Conservation (phyloP, 352 stramenopile genomes). For the Phytopythium cucurbitacearum region DNA sequence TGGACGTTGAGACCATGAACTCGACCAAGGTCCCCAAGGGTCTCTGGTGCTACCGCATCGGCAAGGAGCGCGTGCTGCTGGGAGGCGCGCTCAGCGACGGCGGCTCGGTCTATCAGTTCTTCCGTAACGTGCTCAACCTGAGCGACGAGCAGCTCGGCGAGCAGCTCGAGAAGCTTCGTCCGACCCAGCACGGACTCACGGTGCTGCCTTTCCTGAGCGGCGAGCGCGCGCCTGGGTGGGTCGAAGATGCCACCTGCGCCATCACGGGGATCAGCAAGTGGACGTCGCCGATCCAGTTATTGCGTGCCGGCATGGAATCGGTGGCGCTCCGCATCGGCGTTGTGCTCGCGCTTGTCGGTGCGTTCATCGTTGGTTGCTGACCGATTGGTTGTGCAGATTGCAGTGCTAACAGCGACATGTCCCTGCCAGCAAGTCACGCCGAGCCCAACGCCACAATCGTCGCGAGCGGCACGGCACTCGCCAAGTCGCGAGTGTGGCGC, state of each 20-base stretch:
- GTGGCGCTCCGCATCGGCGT: slow-evolving; percentile 87
- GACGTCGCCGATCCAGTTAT: slow-evolving; percentile 84
- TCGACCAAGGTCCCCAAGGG: slow-evolving; percentile 77
- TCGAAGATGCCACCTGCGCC: slow-evolving; percentile 84
- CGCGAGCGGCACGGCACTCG: slow-evolving; percentile 78
- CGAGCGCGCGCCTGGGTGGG: slow-evolving; percentile 92
- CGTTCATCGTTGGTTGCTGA: slow-evolving; percentile 1
- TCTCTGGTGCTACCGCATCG: slow-evolving; percentile 94
- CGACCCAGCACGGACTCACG: slow-evolving; percentile 68
- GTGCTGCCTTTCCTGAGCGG: slow-evolving; percentile 92
- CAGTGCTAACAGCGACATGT: not conserved
- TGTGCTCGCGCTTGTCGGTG: slow-evolving; percentile 82
- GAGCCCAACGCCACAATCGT: slow-evolving; percentile 52
- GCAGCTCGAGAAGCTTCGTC: slow-evolving; percentile 27
- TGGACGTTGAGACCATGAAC: slow-evolving; percentile 45
- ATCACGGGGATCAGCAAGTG: slow-evolving; percentile 91
- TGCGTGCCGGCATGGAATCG: slow-evolving; percentile 89
- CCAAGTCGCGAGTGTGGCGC: slow-evolving; percentile 75
- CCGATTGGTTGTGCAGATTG: slow-evolving; percentile 1
- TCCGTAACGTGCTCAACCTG: slow-evolving; percentile 66
- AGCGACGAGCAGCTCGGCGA: slow-evolving; percentile 36
- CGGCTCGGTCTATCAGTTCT: slow-evolving; percentile 94
- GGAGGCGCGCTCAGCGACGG: slow-evolving; percentile 95
- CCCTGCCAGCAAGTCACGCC: slow-evolving; percentile 13
- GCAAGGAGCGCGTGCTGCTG: slow-evolving; percentile 80